Conservation (phyloP, 768 basidiomycete species). For the Crassisporium funariophilum region DNA sequence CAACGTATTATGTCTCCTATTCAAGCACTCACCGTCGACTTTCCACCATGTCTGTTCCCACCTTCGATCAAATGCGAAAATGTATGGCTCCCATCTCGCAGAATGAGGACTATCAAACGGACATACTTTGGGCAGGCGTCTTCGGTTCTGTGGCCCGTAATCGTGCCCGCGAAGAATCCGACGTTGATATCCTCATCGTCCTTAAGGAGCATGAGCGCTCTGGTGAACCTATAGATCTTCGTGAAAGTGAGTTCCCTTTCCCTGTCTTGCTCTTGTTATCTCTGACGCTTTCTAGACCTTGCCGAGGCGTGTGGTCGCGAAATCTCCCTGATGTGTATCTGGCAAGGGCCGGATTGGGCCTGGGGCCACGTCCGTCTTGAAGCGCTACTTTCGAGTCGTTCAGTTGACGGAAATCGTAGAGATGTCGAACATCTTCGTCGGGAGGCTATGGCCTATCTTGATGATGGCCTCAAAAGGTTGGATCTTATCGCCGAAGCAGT, state of each 20-base stretch:
- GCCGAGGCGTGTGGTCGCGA: constrained; percentile 10
- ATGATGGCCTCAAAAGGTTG: constrained; percentile 6
- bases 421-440: constrained; percentile 15
- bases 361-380: constrained; percentile 14
- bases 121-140: constrained; percentile 10
- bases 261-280: constrained; percentile 8
- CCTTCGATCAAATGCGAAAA: no score
- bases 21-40: no score
- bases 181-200: constrained; percentile 15
- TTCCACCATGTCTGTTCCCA: no score
- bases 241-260: constrained; percentile 12
- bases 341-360: constrained; percentile 17
- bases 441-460: constrained; percentile 8
- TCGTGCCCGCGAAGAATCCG: constrained; percentile 9
- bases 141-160: constrained; percentile 16
- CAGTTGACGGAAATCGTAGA: constrained; percentile 11
- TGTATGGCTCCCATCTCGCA: no score
- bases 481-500: no score
- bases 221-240: constrained; percentile 17
- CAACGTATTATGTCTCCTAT: no score
- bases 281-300: constrained; percentile 7
- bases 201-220: constrained; percentile 10
- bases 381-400: constrained; percentile 15
- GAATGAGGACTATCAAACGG: background rate
- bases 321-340: constrained; percentile 14